A percentile compares a stretch with the other conserved stretches of the same genome.
Evolutionary conservation across 2,329 filamentous ascomycete genomes (phyloP).

Genomic region (Nannizziopsis arthrosporioides): DNA sequence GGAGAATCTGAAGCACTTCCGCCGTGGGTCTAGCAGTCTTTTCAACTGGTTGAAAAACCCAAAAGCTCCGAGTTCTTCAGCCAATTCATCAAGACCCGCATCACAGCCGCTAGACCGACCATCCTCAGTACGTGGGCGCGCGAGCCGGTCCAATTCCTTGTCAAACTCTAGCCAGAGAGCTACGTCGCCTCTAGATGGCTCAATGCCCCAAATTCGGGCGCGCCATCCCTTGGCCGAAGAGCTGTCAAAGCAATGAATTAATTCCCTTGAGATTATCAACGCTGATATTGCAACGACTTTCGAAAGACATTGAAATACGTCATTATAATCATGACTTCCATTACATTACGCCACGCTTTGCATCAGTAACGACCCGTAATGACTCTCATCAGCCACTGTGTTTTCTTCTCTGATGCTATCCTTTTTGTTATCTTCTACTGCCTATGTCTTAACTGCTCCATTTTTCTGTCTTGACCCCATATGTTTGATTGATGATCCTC

Average conservation of each 20-base stretch:
- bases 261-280: no score
- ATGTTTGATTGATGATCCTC: no score
- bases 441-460: no score
- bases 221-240: slow-evolving; percentile 5
- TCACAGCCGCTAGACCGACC: background rate
- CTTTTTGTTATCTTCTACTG: no score
- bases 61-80: background rate
- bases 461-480: no score
- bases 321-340: no score
- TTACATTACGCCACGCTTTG: no score
- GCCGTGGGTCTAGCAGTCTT: slow-evolving; percentile 29
- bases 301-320: no score
- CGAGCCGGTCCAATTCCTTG: background rate
- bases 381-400: no score
- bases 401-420: no score
- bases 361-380: no score
- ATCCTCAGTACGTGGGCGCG: background rate
- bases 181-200: background rate
- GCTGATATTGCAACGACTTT: no score
- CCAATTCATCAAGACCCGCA: background rate
- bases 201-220: background rate
- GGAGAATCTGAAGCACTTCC: slow-evolving; percentile 25
- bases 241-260: background rate
- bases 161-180: background rate
- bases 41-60: slow-evolving; percentile 32